Base-by-base conservation (phyloP, 2,329 filamentous ascomycete genomes). In the Aspergillus intermedius region DNA sequence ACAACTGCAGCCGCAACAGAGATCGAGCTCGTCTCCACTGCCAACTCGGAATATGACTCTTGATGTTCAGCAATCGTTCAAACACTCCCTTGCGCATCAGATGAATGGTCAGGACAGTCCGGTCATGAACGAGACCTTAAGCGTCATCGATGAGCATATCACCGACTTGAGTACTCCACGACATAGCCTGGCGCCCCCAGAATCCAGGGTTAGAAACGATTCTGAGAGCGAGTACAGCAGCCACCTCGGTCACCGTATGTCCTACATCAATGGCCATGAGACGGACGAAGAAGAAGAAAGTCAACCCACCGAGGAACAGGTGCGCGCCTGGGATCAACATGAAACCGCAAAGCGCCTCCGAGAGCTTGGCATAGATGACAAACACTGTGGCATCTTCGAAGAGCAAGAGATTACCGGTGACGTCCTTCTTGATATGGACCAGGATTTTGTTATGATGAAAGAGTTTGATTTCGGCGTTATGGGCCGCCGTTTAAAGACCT, bases 401-500 rank as follows among this genome's bases (percentile, higher is more conserved):
- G 91, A 97, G 61, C 91, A 98, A 68, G 93, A 98, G 67, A 97
- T 98, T 49, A 85, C 87, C 2, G 93, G 93, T 44, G 91, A 97
- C 60, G 91, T 97, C 3, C 73, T 98, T 35, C 73, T 98, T 46
- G 88, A 88, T 46, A 95, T 97, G 88, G 90, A 96, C 60, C 91
- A 96, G 71, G 88, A 88, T 49, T 94, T 93, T 35, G 77, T 97
- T 13, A 95, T 96, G 66, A 85, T 97, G 74, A 95, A 95, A 64
- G 91, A 93, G 42, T 95, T 96, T 60, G 88, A 96, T 58, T 77
- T 97, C 56, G 91, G 91, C 15, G 88, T 91, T 3, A 91, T 97
- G 58, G 91, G 91, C 7, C 81, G 88, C 49, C 81, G 91, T 52
- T 72, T 97, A 53, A 94, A 94, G 68, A 95, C 91, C 2, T 97